Base-by-base conservation (phyloP, 371 early-diverging fungal genomes). In the Nematocida parisii region DNA sequence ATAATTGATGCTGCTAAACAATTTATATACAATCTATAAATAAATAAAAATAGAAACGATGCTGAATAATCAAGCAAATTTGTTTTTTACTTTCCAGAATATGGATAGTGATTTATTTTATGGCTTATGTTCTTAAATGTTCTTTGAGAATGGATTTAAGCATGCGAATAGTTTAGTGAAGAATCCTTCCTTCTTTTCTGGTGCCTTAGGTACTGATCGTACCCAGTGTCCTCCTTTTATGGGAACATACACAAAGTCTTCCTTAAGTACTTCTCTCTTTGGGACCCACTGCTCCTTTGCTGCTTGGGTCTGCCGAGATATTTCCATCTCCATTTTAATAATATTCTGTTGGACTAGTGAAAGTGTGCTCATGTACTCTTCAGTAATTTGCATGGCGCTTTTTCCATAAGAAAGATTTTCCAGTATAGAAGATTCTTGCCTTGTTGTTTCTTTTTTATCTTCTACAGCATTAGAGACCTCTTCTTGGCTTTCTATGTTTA, bases 261-360 rank as follows among this genome's bases (percentile, higher is more conserved):
- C 56, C 33, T 64, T 57, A 13, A 64, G 45, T 39, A 64, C 42
- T 22, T 64, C 47, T 52, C 44, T 68, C 24, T 44, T 77, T 58
- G 80, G 80, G 9, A 45, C 44, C 80, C 80, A 77, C 60, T 77
- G 68, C 6, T 56, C 44, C 39, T 70, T 44, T 45, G 80, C 80
- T 18, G 50, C 68, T 58, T 55, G 20, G 7, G 67, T 24, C 80
- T 77, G 80, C 61, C 57, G 50, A 61, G 71, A 47, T 7, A 77
- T 77, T 52, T 77, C 80, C 33, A 77, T 54, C 57, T 77, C 80
- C 80, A 77, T 77, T 46, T 58, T 68, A 9, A 77, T 27, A 33
- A 77, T 77, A n/a, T 77, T 82, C 47, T 57, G 15, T 52, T 77
- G 80, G 13, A 77, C 80, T 39, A 57, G 40, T 22, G 61, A 71